Base-by-base conservation (phyloP, 2,329 filamentous ascomycete species). In the Trichoderma afroharzianum region DNA sequence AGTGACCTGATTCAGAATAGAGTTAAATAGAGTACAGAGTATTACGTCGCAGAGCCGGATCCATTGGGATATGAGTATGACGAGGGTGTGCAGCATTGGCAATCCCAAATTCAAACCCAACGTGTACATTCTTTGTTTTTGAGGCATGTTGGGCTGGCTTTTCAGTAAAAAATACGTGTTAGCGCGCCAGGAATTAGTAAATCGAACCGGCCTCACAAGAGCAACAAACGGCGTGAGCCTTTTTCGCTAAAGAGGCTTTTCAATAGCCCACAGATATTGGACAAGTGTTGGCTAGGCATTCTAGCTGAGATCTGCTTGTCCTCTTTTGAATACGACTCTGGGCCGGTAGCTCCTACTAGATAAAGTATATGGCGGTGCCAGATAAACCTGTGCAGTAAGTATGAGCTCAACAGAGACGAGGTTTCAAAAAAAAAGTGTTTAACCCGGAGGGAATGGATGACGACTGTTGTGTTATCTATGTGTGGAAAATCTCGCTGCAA, bases 401-500 rank as follows among this genome's bases (percentile, higher is more conserved):
- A 53, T 53, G 47, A 53, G 57, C 39, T n/a, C 30, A 53, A n/a
- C 7, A 26, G 15, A 53, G 28, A 53, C 14, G 28, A 4, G 33
- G 26, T 15, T 24, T 28, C 21, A 21, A 18, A 57, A 21, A 18
- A 57, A 39, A 30, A 15, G 26, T 26, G 26, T 26, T 36, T 21
- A 12, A 18, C 11, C 18, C 26, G 21, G 28, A 7, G 7, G 32
- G 53, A 36, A 28, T 47, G 57, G 67, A 33, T 36, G 55, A 58
- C 47, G 33, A 33, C 57, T 12, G 24, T 30, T 47, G 26, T 69
- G 50, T 32, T 69, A 57, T 57, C 24, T 21, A 61, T 47, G 28
- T 55, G 43, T 55, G 70, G 24, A 21, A 39, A 59, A 33, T 57
- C 43, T 64, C 47, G 21, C 28, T 67, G 69, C 59, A 71, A 66